Evolutionary conservation across 2,329 filamentous ascomycete species (phyloP), one percentile per base, ranked within the genome.

Genomic region (Colletotrichum acutatum): DNA sequence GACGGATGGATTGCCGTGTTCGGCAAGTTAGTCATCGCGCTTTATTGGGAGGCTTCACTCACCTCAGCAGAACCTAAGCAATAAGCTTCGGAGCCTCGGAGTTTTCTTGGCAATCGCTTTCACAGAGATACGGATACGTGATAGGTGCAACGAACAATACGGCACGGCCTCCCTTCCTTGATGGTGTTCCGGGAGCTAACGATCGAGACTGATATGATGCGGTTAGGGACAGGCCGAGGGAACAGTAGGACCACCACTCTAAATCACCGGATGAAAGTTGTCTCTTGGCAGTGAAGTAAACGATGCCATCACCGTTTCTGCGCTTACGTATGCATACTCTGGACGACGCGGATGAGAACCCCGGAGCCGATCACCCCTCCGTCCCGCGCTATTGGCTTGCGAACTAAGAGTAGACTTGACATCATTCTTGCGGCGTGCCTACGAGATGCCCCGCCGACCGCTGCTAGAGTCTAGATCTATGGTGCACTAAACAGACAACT

Each of bases 241-340:
- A 37, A 28, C 59, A 24, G 58, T 46, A 61, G 16, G 34, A 46
- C 58, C 58, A 28, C 58, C 58, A 61, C 34, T 61, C 58, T 61
- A 46, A 46, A 11, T 37, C 14, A 42, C 9, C 22, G 7, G n/a
- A 59, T 24, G 30, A 61, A 61, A 37, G 59, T 7, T 4, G 8
- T 16, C 19, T 16, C 8, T 28, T 22, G 5, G 58, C n/a, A 5
- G 12, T 12, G 8, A 46, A 32, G 57, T 11, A 9, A 61, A 12
- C 9, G 34, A 26, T 24, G 24, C 24, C 22, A 61, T 24, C 34
- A 49, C 22, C n/a, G 30, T 37, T 16, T 16, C 14, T 9, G 24
- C 3, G n/a, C 34, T 37, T 16, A 9, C 22, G 37, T 42, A 5
- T 42, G 37, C 0, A 14, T 7, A 2, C 14, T 42, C 14, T 42